These are phyloP conservation scores for Sarocladium oryzae DNA, from an alignment of 2,329 filamentous ascomycete genomes.

Conservation along the genomic window DNA sequence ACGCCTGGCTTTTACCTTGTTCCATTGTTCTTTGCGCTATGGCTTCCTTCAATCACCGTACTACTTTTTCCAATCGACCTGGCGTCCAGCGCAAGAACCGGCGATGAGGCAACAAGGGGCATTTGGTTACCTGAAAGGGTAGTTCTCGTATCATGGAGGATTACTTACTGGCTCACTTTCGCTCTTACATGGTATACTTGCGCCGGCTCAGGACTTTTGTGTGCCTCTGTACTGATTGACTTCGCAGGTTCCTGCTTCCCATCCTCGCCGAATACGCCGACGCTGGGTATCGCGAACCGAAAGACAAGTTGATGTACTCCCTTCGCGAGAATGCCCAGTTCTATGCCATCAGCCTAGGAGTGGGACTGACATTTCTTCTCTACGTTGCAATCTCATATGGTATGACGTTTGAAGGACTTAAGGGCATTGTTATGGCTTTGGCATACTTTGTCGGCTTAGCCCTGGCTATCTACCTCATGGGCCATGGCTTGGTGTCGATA, in stretches of 20 bases:
- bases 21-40: constrained; percentile 93
- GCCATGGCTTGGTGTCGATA: constrained; percentile 88
- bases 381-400: constrained; percentile 75
- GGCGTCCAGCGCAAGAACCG: constrained; percentile 71
- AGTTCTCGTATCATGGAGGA: constrained; percentile 84
- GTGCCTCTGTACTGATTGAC: neutral
- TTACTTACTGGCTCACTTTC: constrained; percentile 97
- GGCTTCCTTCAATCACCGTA: constrained; percentile 83
- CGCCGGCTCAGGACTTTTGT: neutral
- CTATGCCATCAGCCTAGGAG: constrained; percentile 70
- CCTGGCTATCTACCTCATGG: constrained; percentile 94
- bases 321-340: constrained; percentile 84
- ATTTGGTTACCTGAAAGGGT: constrained; percentile 80
- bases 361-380: constrained; percentile 63
- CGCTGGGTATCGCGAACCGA: constrained; percentile 83
- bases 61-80: constrained; percentile 93
- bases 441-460: constrained; percentile 91
- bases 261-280: constrained; percentile 93
- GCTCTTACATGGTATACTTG: constrained; percentile 76
- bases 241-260: constrained; percentile 73
- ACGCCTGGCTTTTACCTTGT: constrained; percentile 86
- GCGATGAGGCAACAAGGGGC: constrained; percentile 64
- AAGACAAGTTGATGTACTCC: constrained; percentile 75
- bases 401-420: constrained; percentile 65
- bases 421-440: constrained; percentile 83